Evolutionary conservation across 2,329 filamentous ascomycete species (phyloP).

Genomic region (Clonostachys chloroleuca): DNA sequence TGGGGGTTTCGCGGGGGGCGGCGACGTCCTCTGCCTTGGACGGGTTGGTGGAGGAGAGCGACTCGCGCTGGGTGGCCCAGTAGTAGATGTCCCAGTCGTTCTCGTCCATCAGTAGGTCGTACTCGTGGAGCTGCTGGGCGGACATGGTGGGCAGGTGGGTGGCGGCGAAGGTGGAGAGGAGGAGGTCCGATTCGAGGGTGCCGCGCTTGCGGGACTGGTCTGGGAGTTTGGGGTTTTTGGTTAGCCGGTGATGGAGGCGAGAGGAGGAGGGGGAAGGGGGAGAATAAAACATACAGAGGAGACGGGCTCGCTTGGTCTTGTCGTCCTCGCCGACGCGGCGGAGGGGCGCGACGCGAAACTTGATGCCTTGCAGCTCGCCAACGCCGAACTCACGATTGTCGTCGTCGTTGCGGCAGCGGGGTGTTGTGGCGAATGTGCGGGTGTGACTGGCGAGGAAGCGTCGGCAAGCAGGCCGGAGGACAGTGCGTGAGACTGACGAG

Average conservation of each 20-base stretch:
- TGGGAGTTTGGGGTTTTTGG: constrained; percentile 25
- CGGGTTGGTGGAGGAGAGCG: constrained; percentile 35
- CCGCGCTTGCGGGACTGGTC: constrained; percentile 97
- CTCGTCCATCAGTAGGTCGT: constrained; percentile 92
- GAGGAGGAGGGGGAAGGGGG: constrained; percentile 6
- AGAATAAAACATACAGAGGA: constrained; percentile 53
- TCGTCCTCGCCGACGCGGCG: constrained; percentile 78
- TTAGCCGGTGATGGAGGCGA: constrained; percentile 1
- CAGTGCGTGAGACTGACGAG: constrained; percentile 7
- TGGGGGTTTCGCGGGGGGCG: constrained; percentile 23
- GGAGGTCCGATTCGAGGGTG: constrained; percentile 90
- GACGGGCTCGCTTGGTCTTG: constrained; percentile 81
- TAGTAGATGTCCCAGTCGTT: constrained; percentile 99
- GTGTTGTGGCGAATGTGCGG: constrained; percentile 1
- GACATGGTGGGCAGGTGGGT: constrained; percentile 72
- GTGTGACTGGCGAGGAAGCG: not conserved
- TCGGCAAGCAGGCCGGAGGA: constrained; percentile 5
- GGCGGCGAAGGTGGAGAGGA: constrained; percentile 93
- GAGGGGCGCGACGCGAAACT: constrained; percentile 87
- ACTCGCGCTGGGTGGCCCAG: constrained; percentile 84
- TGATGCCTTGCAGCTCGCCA: constrained; percentile 81
- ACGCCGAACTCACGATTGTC: constrained; percentile 60
- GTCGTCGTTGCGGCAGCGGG: constrained; percentile 8
- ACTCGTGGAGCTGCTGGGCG: constrained; percentile 69
- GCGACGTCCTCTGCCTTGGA: constrained; percentile 29